Conservation (phyloP, 1,284 basidiomycete genomes). For the Marasmius fiardii region DNA sequence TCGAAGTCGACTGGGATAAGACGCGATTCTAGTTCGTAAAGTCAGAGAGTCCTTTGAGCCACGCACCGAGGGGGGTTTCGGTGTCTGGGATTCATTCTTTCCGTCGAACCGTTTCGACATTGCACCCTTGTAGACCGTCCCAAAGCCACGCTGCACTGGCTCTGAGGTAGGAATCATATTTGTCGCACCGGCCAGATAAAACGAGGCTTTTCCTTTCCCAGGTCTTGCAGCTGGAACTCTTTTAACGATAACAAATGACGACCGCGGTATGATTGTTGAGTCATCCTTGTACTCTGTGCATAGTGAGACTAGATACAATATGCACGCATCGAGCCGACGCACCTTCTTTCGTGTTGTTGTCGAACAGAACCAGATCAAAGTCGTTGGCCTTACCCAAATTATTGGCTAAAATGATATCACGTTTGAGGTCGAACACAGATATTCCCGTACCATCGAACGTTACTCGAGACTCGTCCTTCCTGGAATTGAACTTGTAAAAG, state of each 20-base stretch:
- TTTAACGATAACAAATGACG: slow-evolving; percentile 91
- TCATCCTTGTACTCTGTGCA: slow-evolving; percentile 89
- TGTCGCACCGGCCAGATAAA: slow-evolving; percentile 68
- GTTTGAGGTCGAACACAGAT: slow-evolving; percentile 98
- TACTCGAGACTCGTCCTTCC: slow-evolving; percentile 91
- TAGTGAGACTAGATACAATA: not conserved
- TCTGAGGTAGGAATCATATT: slow-evolving; percentile 45
- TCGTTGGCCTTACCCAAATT: slow-evolving; percentile 95
- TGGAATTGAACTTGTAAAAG: slow-evolving; percentile 98
- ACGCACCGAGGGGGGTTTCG: slow-evolving; percentile 26
- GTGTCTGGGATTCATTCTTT: slow-evolving; percentile 55
- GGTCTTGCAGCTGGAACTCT: slow-evolving; percentile 82
- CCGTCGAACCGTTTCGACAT: slow-evolving; percentile 92
- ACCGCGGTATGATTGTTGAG: slow-evolving; percentile 86
- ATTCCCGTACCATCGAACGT: slow-evolving; percentile 99
- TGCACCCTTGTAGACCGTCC: slow-evolving; percentile 59
- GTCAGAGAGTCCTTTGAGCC: slow-evolving; percentile 12
- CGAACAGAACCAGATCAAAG: slow-evolving; percentile 91
- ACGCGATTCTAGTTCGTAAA: slow-evolving; percentile 16
- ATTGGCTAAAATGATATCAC: slow-evolving; percentile 96
- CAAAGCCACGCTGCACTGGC: slow-evolving; percentile 30
- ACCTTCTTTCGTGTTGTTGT: slow-evolving; percentile 85
- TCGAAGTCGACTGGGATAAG: slow-evolving; percentile 26
- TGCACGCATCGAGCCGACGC: not conserved
- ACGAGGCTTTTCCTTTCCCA: slow-evolving; percentile 90